A percentile compares a stretch with the other conserved stretches of the same genome.
Conservation (phyloP, 768 basidiomycete genomes). For the Auricularia heimuer region DNA sequence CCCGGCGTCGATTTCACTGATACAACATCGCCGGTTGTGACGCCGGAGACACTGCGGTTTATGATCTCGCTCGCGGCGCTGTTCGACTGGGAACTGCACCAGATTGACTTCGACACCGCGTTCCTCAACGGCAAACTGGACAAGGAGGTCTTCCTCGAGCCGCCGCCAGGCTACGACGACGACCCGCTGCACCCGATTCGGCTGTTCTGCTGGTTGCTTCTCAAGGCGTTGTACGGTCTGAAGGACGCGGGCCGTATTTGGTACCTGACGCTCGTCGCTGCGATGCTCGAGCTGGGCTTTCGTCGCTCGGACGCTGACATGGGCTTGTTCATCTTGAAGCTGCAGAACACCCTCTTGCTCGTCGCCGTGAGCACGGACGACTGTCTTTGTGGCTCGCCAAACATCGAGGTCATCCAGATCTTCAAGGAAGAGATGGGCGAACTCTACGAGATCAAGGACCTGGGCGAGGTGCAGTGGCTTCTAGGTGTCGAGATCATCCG, state of each 20-base stretch:
- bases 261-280: slow-evolving; percentile 23
- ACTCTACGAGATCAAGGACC: slow-evolving; percentile 5
- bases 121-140: slow-evolving; percentile 31
- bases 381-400: slow-evolving; percentile 23
- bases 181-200: slow-evolving; percentile 4
- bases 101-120: slow-evolving; percentile 33
- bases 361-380: slow-evolving; percentile 18
- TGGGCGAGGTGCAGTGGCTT: slow-evolving; percentile 12
- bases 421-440: slow-evolving; percentile 3
- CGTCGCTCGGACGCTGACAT: not conserved
- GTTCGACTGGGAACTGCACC: slow-evolving; percentile 26
- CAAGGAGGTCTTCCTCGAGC: slow-evolving; percentile 15
- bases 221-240: slow-evolving; percentile 29
- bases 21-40: slow-evolving; percentile 20
- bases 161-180: slow-evolving; percentile 7
- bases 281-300: slow-evolving; percentile 24
- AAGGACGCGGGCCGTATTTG: slow-evolving; percentile 27
- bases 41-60: slow-evolving; percentile 14
- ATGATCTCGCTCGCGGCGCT: slow-evolving; percentile 29
- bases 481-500: slow-evolving; percentile 1
- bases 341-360: slow-evolving; percentile 5
- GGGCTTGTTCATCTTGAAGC: not conserved
- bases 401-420: slow-evolving; percentile 10
- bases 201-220: slow-evolving; percentile 10
- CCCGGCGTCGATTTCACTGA: slow-evolving; percentile 17